These are phyloP conservation scores for Chloranthus sessilifolius DNA, from an alignment of 164 flowering plant genomes.

Conservation along the genomic window DNA sequence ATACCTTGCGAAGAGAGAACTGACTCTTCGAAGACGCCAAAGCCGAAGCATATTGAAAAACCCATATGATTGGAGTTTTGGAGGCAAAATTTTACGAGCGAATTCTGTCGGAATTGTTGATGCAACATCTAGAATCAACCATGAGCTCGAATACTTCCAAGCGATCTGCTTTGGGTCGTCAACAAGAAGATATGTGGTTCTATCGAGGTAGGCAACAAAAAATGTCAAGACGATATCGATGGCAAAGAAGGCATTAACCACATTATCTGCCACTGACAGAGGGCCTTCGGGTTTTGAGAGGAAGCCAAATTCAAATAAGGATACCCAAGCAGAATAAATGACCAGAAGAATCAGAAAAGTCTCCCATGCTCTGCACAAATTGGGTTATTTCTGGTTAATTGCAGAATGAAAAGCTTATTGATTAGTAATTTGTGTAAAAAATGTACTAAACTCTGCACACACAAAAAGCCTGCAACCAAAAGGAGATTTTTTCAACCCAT, in stretches of 20 bases:
- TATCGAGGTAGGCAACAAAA: slow-evolving; percentile 86
- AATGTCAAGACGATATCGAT: slow-evolving; percentile 78
- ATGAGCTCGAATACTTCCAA: slow-evolving; percentile 55
- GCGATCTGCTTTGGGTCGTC: slow-evolving; percentile 70
- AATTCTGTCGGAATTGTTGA: slow-evolving; percentile 86
- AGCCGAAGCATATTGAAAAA: slow-evolving; percentile 93
- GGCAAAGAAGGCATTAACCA: slow-evolving; percentile 88
- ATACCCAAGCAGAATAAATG: slow-evolving; percentile 87
- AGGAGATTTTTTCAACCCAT: too few relatives aligned
- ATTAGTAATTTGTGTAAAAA: not conserved
- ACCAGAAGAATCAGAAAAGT: slow-evolving; percentile 66
- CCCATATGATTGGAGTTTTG: slow-evolving; percentile 46
- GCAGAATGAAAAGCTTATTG: slow-evolving; percentile 1
- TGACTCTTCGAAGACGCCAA: slow-evolving; percentile 96
- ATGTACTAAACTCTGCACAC: not conserved
- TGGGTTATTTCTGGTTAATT: slow-evolving; percentile 6
- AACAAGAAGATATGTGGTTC: slow-evolving; percentile 50
- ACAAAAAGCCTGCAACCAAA: too few relatives aligned
- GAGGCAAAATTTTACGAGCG: slow-evolving; percentile 47
- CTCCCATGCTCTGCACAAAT: slow-evolving; percentile 59
- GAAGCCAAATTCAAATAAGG: slow-evolving; percentile 90
- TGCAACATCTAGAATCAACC: slow-evolving; percentile 78
- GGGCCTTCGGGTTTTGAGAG: slow-evolving; percentile 42
- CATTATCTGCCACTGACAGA: slow-evolving; percentile 59
- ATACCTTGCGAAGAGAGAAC: slow-evolving; percentile 78